phyloP scores from a whole-genome alignment of 1,284 basidiomycete species.

The Naganishia albida region DNA sequence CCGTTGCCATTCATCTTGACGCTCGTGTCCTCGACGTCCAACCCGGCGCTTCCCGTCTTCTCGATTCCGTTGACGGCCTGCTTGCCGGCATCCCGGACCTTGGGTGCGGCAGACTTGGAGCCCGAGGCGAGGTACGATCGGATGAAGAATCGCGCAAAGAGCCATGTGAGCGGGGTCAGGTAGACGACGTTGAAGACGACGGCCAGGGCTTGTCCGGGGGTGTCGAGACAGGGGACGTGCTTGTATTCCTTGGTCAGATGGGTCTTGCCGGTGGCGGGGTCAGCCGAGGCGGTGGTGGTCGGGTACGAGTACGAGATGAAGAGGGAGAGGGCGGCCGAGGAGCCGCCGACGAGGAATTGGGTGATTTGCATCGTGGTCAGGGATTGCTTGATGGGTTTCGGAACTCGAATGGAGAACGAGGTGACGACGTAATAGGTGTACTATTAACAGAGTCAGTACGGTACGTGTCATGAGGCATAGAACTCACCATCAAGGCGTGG shows the following conservation, averaged over 20 bases:
- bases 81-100: conserved; percentile 27
- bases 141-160: conserved; percentile 35
- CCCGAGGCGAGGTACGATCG: conserved; percentile 27
- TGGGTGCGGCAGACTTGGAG: conserved; percentile 4
- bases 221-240: conserved; percentile 29
- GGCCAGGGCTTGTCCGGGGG: conserved; percentile 32
- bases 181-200: conserved; percentile 34
- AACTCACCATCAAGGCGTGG: conserved; percentile 33
- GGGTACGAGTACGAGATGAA: conserved; percentile 34
- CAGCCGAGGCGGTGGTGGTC: neutral
- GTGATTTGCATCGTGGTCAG: conserved; percentile 35
- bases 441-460: neutral
- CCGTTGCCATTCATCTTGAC: conserved; percentile 28
- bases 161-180: conserved; percentile 32
- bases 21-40: conserved; percentile 27
- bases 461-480: neutral
- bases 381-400: conserved; percentile 32
- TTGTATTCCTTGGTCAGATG: conserved; percentile 13
- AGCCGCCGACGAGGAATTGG: conserved; percentile 34
- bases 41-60: conserved; percentile 12
- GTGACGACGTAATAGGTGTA: conserved; percentile 36
- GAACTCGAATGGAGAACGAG: conserved; percentile 33
- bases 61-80: conserved; percentile 22
- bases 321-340: conserved; percentile 30
- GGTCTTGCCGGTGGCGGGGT: conserved; percentile 6